phyloP scores from a whole-genome alignment of 495 filamentous ascomycete species.

The Evernia prunastri region DNA sequence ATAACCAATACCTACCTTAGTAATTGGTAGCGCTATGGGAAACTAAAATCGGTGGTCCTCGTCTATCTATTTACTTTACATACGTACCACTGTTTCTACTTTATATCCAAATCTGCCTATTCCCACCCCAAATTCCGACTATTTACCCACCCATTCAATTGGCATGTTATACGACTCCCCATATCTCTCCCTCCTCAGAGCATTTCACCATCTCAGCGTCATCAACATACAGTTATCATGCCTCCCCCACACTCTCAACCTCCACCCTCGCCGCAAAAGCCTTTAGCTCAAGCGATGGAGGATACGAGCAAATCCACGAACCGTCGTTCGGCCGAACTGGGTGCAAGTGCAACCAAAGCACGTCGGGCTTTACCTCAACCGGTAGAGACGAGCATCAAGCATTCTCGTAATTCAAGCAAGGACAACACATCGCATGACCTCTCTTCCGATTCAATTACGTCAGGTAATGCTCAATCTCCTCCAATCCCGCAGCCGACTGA shows the following conservation, averaged over 20 bases:
- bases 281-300: slow-evolving; percentile 23
- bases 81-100: too few species aligned
- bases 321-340: background rate
- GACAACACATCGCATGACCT: slow-evolving; percentile 22
- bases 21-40: too few species aligned
- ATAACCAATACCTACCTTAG: too few species aligned
- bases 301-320: slow-evolving; percentile 7
- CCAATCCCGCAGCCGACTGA: slow-evolving; percentile 25
- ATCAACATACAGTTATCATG: background rate
- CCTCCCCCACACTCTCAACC: slow-evolving; percentile 15
- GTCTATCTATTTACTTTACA: too few species aligned
- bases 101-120: too few species aligned
- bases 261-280: slow-evolving; percentile 14
- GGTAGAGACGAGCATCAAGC: slow-evolving; percentile 19
- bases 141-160: too few species aligned
- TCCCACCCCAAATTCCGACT: too few species aligned
- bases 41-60: too few species aligned
- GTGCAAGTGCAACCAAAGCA: slow-evolving; percentile 1
- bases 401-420: slow-evolving; percentile 33
- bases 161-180: too few species aligned
- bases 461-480: slow-evolving; percentile 11
- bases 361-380: slow-evolving; percentile 24
- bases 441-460: slow-evolving; percentile 8
- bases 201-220: too few species aligned
- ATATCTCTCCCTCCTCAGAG: too few species aligned